Percentiles rank a stretch among this genome's conserved stretches.
Evolutionary conservation across 1,139 yeast species (phyloP).

Genomic region (Meyerozyma guilliermondii): DNA sequence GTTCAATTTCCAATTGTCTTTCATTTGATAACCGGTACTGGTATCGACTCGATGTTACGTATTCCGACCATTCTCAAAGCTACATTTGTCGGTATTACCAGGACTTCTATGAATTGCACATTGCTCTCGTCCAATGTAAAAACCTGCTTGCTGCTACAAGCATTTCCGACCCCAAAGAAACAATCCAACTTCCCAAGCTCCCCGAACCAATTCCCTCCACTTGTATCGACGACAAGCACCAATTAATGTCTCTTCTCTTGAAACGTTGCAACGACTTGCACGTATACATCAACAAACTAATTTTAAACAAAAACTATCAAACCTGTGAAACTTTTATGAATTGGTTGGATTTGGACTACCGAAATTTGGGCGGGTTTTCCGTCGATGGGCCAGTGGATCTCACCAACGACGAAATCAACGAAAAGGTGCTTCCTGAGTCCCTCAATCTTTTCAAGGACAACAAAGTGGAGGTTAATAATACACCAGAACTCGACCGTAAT

Average conservation of each 20-base stretch:
- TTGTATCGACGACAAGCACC: constrained; percentile 10
- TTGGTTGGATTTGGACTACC: constrained; percentile 26
- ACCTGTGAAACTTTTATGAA: constrained; percentile 21
- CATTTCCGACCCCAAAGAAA: constrained; percentile 6
- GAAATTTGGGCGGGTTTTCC: constrained; percentile 10
- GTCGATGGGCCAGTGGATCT: constrained; percentile 4
- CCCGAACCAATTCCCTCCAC: constrained; percentile 38
- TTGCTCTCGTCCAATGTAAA: constrained; percentile 18
- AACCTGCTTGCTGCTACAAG: constrained; percentile 10
- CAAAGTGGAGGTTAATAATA: constrained; percentile 4
- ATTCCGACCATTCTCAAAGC: constrained; percentile 25
- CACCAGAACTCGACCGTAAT: constrained; percentile 4
- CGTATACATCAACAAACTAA: constrained; percentile 25
- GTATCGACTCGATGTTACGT: constrained; percentile 38
- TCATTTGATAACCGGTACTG: constrained; percentile 33
- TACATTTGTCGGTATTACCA: constrained; percentile 37
- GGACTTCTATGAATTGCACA: constrained; percentile 40
- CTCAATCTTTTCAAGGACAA: constrained; percentile 11
- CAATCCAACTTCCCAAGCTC: constrained; percentile 30
- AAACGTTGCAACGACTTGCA: constrained; percentile 32
- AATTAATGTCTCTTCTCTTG: constrained; percentile 14
- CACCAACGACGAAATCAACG: constrained; percentile 12
- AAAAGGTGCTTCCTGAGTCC: constrained; percentile 13
- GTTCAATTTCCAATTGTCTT: constrained; percentile 31
- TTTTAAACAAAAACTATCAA: constrained; percentile 24